Evolutionary conservation across 805 yeast species (phyloP), one percentile per base, ranked within the genome.

Genomic region (Suhomyces vadensis): DNA sequence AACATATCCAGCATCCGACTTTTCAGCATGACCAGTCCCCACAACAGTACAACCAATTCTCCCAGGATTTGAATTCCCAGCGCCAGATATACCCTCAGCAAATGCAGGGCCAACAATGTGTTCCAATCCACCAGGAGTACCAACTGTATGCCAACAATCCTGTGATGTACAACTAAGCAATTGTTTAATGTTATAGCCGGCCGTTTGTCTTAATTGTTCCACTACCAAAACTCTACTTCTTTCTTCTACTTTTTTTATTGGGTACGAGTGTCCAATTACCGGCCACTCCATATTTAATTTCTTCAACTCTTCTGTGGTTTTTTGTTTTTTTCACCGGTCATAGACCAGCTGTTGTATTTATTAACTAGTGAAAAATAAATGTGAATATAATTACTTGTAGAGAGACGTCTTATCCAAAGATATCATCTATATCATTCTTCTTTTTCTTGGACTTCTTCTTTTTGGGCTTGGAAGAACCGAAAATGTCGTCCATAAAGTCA

Each of bases 391-490:
- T 8, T 9, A n/a, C 6, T 9, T 17, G 37, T 33, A 19, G 4
- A 43, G 23, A 35, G 25, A 20, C 41, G 41, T 37, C 35, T 31
- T 47, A 14, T 22, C 48, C 50, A 36, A 48, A 47, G 11, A 49
- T 43, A 13, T 48, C 50, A 14, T 46, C 41, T 14, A 50, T 47
- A 11, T 38, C 42, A 16, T 17, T 29, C 27, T 38, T 39, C 17
- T 22, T 27, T 29, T 35, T 23, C 37, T 35, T 39, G 33, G 26
- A 7, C 4, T 17, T 13, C 10, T 13, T 14, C 14, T 36, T 37
- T 16, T 19, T 17, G 25, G 16, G 25, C 25, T 23, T 6, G 9
- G 8, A 6, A 9, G 25, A 23, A 6, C 25, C 40, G 19, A 26
- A 29, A 27, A n/a, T 29, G 13, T 29, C 23, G 19, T 29, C 36